Conservation (phyloP, 2,329 filamentous ascomycete genomes). For the Colletotrichum liriopes region DNA sequence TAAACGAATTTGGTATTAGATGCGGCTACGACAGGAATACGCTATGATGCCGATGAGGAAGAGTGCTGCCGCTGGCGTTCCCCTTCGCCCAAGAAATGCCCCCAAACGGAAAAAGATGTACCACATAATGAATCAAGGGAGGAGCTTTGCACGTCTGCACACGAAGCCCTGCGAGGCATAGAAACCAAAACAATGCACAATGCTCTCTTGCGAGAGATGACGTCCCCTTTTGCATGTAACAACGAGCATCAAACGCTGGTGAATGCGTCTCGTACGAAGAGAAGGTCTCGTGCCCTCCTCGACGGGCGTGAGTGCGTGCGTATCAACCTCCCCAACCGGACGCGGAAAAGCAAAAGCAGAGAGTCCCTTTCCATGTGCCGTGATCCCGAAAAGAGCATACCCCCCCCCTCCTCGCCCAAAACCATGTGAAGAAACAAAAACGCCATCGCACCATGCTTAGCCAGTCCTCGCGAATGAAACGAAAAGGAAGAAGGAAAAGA, state of each 20-base stretch:
- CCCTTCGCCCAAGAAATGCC: constrained; percentile 1
- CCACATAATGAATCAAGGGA: not conserved
- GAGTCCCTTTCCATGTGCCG: constrained; percentile 18
- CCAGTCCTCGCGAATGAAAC: no score
- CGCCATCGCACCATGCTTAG: constrained; percentile 18
- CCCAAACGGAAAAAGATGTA: not conserved
- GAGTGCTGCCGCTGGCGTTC: not conserved
- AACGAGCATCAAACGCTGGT: not conserved
- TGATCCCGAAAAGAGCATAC: constrained; percentile 19
- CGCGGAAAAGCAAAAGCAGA: not conserved
- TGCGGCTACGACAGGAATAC: constrained; percentile 1
- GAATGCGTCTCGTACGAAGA: not conserved
- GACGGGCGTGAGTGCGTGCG: not conserved
- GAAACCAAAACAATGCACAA: constrained; percentile 3
- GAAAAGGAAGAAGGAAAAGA: no score
- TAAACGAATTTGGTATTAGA: constrained; percentile 6
- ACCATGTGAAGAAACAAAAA: not conserved
- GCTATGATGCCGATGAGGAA: constrained; percentile 19
- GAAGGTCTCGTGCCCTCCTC: not conserved
- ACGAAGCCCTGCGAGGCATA: not conserved
- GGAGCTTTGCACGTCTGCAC: not conserved
- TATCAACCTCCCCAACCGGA: no score
- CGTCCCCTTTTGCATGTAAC: constrained; percentile 12
- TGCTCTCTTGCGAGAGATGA: constrained; percentile 33
- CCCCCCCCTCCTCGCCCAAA: constrained; percentile 3